Evolutionary conservation across 2,329 filamentous ascomycete species (phyloP).

Genomic region (Blumeria hordei): DNA sequence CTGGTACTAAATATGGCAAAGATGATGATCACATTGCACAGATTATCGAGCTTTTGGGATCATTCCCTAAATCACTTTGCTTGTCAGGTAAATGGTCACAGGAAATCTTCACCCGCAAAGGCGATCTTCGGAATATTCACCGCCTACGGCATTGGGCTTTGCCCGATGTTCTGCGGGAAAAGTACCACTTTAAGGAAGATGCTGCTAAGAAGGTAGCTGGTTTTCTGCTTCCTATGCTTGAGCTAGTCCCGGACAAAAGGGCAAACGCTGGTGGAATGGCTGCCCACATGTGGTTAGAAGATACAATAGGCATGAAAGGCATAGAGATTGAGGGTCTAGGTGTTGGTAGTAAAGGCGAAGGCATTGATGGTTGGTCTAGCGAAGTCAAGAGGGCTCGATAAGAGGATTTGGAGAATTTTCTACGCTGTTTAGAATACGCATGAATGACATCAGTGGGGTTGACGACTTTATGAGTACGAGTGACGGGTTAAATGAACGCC

Average conservation of each 20-base stretch:
- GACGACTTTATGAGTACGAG: too few relatives aligned
- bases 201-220: constrained; percentile 57
- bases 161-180: constrained; percentile 77
- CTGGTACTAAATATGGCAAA: constrained; percentile 95
- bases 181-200: constrained; percentile 80
- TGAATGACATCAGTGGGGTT: too few relatives aligned
- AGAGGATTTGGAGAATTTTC: not conserved
- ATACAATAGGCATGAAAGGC: constrained; percentile 71
- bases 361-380: constrained; percentile 78
- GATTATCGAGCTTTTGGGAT: constrained; percentile 87
- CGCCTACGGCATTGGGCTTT: constrained; percentile 88
- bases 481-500: too few relatives aligned
- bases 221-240: constrained; percentile 77
- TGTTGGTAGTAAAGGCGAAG: constrained; percentile 66
- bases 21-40: constrained; percentile 98
- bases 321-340: constrained; percentile 47
- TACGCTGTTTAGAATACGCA: too few relatives aligned
- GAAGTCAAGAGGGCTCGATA: constrained; percentile 60
- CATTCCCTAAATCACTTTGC: constrained; percentile 80
- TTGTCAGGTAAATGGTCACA: constrained; percentile 91
- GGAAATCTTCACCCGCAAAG: constrained; percentile 96
- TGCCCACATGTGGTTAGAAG: constrained; percentile 57
- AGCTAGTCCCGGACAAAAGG: constrained; percentile 64
- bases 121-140: constrained; percentile 92
- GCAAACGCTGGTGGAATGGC: constrained; percentile 95